Evolutionary conservation across 2,329 filamentous ascomycete species (phyloP).

Genomic region (Arthrobotrys iridis): DNA sequence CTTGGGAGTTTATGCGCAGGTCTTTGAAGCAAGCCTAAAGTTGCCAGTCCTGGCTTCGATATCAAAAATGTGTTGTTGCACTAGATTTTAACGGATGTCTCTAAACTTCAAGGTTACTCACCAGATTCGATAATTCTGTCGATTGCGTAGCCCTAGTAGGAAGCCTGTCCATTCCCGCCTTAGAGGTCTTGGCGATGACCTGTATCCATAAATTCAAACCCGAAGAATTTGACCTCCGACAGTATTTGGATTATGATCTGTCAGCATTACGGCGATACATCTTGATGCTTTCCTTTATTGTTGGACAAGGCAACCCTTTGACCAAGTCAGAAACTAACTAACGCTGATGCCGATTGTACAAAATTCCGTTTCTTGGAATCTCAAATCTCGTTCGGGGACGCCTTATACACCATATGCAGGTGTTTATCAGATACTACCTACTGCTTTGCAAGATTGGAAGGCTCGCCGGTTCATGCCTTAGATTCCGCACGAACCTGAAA

Average conservation of each 20-base stretch:
- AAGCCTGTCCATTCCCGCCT: neutral
- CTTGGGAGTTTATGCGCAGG: slow-evolving; percentile 46
- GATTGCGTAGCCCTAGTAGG: slow-evolving; percentile 3
- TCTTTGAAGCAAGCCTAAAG: slow-evolving; percentile 9
- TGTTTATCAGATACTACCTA: neutral
- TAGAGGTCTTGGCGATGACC: neutral
- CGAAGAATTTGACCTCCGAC: neutral
- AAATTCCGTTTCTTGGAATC: neutral
- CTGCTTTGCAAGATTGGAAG: neutral
- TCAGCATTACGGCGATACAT: slow-evolving; percentile 1
- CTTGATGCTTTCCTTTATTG: neutral
- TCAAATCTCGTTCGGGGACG: neutral
- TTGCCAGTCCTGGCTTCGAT: neutral
- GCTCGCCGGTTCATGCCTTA: neutral
- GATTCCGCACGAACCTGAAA: neutral
- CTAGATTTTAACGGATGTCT: slow-evolving; percentile 16
- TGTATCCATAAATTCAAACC: neutral
- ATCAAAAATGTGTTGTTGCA: slow-evolving; percentile 39
- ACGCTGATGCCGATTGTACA: neutral
- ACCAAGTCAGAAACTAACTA: neutral
- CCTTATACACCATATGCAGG: neutral
- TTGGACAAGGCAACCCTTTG: slow-evolving; percentile 1
- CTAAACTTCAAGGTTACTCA: slow-evolving; percentile 12
- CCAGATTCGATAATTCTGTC: neutral
- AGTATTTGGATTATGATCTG: slow-evolving; percentile 1